phyloP scores from a whole-genome alignment of 1,284 basidiomycete genomes.

The Lignosus rhinocerotis region DNA sequence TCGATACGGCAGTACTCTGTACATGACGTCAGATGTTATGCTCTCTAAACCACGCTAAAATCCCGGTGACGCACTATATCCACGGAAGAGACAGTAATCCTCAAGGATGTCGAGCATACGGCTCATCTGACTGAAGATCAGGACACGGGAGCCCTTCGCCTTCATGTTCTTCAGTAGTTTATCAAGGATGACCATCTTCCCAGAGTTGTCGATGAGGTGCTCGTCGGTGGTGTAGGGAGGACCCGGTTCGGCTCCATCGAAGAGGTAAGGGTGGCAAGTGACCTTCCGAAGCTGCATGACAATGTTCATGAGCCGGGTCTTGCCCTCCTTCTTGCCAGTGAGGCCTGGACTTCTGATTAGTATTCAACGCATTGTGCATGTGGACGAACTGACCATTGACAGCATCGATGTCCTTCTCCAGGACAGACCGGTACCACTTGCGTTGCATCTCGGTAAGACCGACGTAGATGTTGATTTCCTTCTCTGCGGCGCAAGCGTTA shows the following conservation, averaged over 20 bases:
- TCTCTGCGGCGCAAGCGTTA: slow-evolving; percentile 56
- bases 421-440: slow-evolving; percentile 94
- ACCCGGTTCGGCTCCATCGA: slow-evolving; percentile 93
- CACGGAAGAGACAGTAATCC: slow-evolving; percentile 94
- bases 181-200: slow-evolving; percentile 98
- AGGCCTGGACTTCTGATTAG: slow-evolving; percentile 47
- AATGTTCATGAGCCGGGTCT: slow-evolving; percentile 97
- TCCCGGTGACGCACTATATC: slow-evolving; percentile 64
- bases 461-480: slow-evolving; percentile 99
- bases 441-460: slow-evolving; percentile 98
- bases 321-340: slow-evolving; percentile 98
- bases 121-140: slow-evolving; percentile 99
- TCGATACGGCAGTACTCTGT: slow-evolving; percentile 97
- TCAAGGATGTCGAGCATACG: slow-evolving; percentile 91
- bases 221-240: slow-evolving; percentile 99
- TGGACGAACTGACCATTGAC: slow-evolving; percentile 73
- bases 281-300: slow-evolving; percentile 97
- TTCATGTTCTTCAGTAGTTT: slow-evolving; percentile 90
- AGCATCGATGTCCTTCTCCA: slow-evolving; percentile 99
- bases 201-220: slow-evolving; percentile 92
- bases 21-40: background rate
- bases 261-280: slow-evolving; percentile 83
- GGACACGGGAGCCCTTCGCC: slow-evolving; percentile 89
- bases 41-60: background rate
- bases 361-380: background rate